A percentile compares a stretch with the other conserved stretches of the same genome.
Evolutionary conservation across 108 stramenopile species (phyloP).

Genomic region (Chaetoceros muelleri): DNA sequence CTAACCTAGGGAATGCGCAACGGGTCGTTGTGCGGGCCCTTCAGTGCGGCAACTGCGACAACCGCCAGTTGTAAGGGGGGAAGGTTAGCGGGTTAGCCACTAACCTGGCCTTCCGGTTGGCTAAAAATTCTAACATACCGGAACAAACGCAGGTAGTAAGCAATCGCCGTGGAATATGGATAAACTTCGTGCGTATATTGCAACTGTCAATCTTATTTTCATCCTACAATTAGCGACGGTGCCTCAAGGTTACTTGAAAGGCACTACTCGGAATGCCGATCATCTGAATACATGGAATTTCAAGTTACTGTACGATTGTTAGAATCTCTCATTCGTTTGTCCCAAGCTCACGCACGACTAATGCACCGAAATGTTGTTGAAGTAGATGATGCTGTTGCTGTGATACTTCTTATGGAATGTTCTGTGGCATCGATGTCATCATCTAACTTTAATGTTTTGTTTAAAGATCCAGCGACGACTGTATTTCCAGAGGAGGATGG

Average conservation of each 20-base stretch:
- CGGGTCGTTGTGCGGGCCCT: too few species aligned
- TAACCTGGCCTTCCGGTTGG: too few species aligned
- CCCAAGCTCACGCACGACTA: conserved; percentile 93
- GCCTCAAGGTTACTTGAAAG: conserved; percentile 64
- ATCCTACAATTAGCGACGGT: conserved; percentile 56
- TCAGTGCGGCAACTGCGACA: too few species aligned
- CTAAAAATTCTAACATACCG: too few species aligned
- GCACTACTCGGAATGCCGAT: conserved; percentile 70
- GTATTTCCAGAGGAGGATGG: conserved; percentile 1
- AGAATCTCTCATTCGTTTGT: conserved; percentile 86
- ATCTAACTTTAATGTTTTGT: neutral
- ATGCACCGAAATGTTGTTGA: conserved; percentile 73
- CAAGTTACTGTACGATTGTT: conserved; percentile 88
- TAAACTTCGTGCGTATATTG: conserved; percentile 84
- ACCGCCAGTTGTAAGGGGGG: too few species aligned
- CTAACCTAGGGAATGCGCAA: too few species aligned
- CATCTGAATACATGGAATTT: conserved; percentile 33
- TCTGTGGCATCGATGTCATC: conserved; percentile 14
- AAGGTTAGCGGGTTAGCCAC: too few species aligned
- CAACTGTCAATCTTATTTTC: conserved; percentile 66
- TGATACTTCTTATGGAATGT: conserved; percentile 78
- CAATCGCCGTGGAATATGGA: conserved; percentile 78
- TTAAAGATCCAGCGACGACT: neutral
- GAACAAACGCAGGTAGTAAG: too few species aligned
- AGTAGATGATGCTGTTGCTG: conserved; percentile 76